Evolutionary conservation across 441 rosid species (phyloP).

Genomic region (Pelargonium citronellum): DNA sequence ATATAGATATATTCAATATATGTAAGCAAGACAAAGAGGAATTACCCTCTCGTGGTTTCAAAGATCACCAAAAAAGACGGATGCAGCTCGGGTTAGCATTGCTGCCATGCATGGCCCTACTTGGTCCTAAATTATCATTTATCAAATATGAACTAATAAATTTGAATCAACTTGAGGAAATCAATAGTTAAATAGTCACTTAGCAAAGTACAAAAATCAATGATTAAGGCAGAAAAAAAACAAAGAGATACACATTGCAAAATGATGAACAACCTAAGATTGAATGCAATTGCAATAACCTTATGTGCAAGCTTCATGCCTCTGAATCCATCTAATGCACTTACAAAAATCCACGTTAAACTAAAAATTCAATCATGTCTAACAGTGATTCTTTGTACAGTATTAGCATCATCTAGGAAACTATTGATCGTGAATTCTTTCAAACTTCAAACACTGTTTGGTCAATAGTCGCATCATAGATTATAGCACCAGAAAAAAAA

Average conservation of each 20-base stretch:
- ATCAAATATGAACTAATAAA: slow-evolving; percentile 26
- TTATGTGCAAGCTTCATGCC: background rate
- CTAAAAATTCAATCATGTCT: background rate
- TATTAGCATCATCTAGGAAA: too few species aligned
- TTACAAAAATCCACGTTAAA: background rate
- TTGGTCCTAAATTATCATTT: slow-evolving; percentile 35
- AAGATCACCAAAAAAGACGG: slow-evolving; percentile 74
- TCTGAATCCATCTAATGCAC: background rate
- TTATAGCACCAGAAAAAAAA: background rate
- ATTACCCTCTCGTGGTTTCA: slow-evolving; percentile 87
- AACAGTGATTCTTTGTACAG: background rate
- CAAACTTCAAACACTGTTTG: too few species aligned
- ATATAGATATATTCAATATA: too few species aligned
- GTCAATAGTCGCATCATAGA: background rate
- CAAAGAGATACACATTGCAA: too few species aligned
- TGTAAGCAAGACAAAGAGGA: slow-evolving; percentile 6
- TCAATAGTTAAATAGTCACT: background rate
- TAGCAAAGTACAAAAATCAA: background rate
- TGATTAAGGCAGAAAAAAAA: too few species aligned
- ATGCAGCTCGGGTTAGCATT: slow-evolving; percentile 65
- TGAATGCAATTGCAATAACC: background rate
- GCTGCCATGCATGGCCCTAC: slow-evolving; percentile 33
- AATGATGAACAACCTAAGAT: background rate
- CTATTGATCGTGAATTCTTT: background rate
- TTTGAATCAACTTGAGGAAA: background rate